A percentile compares a stretch with the other conserved stretches of the same genome.
These are phyloP conservation scores for Russula brevipes DNA, from an alignment of 768 basidiomycete species.

Conservation along the genomic window DNA sequence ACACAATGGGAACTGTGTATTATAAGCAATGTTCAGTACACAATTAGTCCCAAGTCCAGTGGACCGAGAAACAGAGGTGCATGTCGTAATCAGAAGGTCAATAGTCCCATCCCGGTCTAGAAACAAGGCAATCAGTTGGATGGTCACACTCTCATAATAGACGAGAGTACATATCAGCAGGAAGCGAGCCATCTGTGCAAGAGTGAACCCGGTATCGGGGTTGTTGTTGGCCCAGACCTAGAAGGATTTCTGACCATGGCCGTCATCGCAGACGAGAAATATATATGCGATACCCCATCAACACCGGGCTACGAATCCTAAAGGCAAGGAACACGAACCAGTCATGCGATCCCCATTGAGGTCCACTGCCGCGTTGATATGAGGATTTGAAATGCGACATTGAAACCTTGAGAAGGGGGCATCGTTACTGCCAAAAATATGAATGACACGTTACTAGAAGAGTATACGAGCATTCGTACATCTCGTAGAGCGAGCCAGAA, in stretches of 20 bases:
- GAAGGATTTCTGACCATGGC: slow-evolving; percentile 50
- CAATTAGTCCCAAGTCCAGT: slow-evolving; percentile 75
- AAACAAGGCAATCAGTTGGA: neutral
- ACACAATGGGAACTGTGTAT: slow-evolving; percentile 84
- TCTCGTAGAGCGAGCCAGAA: slow-evolving; percentile 59
- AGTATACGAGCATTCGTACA: slow-evolving; percentile 44
- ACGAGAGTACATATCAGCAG: slow-evolving; percentile 61
- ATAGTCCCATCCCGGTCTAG: slow-evolving; percentile 93
- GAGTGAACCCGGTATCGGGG: slow-evolving; percentile 65
- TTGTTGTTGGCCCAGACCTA: slow-evolving; percentile 88
- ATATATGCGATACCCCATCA: slow-evolving; percentile 50
- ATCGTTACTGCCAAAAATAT: slow-evolving; percentile 31
- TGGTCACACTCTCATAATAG: neutral
- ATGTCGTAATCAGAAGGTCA: slow-evolving; percentile 89
- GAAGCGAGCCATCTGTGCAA: slow-evolving; percentile 65
- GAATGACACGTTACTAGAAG: neutral
- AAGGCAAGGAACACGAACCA: slow-evolving; percentile 41
- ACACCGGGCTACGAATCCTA: neutral
- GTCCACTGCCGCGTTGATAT: slow-evolving; percentile 92
- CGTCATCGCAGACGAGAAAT: slow-evolving; percentile 77
- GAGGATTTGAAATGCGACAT: slow-evolving; percentile 81
- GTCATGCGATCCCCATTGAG: slow-evolving; percentile 94
- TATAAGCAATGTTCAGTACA: slow-evolving; percentile 87
- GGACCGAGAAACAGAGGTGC: slow-evolving; percentile 57
- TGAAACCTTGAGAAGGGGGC: slow-evolving; percentile 57